Evolutionary conservation across 2,329 filamentous ascomycete genomes (phyloP).

Genomic region (Pseudogymnoascus sp.): DNA sequence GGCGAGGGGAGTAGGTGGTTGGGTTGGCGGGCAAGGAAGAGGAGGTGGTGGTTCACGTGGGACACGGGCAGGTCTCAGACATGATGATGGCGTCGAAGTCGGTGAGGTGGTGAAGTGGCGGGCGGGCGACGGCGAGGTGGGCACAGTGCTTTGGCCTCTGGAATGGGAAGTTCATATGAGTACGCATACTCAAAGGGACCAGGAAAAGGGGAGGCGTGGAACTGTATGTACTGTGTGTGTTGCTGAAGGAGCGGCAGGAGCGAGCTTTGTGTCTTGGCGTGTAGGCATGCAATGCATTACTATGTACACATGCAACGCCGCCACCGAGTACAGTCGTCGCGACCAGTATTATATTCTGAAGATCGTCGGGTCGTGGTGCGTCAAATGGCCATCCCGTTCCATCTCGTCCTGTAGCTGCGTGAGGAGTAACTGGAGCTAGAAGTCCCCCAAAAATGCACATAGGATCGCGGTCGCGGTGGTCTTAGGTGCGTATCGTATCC

Average conservation of each 20-base stretch:
- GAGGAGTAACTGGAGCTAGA: not conserved
- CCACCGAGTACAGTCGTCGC: not conserved
- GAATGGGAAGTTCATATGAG: not conserved
- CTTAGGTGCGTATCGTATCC: too few species aligned
- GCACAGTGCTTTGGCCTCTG: not conserved
- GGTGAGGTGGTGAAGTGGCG: not conserved
- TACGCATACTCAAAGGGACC: not conserved
- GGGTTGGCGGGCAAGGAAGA: not conserved
- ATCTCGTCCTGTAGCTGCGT: not conserved
- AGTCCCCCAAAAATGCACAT: not conserved
- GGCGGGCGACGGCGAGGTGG: slow-evolving; percentile 13
- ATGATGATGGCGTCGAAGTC: slow-evolving; percentile 1
- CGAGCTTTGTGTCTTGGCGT: not conserved
- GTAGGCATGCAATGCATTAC: not conserved
- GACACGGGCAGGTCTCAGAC: not conserved
- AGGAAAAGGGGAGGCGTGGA: not conserved
- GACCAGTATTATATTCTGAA: not conserved
- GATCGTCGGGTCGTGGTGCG: not conserved
- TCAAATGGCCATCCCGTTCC: not conserved
- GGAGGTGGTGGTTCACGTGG: not conserved
- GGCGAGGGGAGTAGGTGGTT: not conserved
- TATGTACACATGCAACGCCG: not conserved
- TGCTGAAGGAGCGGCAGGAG: not conserved
- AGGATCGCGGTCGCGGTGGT: not conserved
- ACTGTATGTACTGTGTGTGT: not conserved